Evolutionary conservation across 2,329 filamentous ascomycete genomes (phyloP).

Genomic region (Teratosphaeria viscida): DNA sequence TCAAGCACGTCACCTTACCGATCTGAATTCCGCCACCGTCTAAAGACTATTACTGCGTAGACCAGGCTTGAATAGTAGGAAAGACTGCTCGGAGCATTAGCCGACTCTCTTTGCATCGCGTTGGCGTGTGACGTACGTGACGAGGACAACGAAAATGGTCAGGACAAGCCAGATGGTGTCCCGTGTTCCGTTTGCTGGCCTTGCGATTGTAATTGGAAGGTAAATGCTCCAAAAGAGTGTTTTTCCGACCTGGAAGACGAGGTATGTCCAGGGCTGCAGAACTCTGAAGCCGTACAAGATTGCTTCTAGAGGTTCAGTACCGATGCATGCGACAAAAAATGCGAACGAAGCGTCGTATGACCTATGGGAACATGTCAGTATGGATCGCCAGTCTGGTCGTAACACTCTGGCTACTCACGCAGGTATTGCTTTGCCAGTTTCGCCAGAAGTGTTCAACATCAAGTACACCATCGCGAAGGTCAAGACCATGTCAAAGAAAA

Average conservation of each 20-base stretch:
- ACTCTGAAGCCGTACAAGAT: not conserved
- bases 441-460: not conserved
- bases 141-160: not conserved
- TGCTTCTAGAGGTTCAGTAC: not conserved
- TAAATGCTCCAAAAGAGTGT: not conserved
- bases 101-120: not conserved
- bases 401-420: not conserved
- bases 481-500: not conserved
- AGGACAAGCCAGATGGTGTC: not conserved
- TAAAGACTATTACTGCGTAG: not conserved
- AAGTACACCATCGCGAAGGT: not conserved
- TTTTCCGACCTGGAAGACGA: not conserved
- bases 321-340: not conserved
- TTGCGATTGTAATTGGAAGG: not conserved
- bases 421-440: not conserved
- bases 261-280: not conserved
- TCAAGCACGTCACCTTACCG: not conserved
- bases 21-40: not conserved
- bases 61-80: not conserved
- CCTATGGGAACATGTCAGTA: not conserved
- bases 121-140: not conserved
- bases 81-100: not conserved
- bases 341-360: not conserved
- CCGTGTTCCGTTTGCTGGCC: not conserved
- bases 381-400: not conserved